Evolutionary conservation across 352 stramenopile genomes (phyloP).

Genomic region (Globisporangium polare): DNA sequence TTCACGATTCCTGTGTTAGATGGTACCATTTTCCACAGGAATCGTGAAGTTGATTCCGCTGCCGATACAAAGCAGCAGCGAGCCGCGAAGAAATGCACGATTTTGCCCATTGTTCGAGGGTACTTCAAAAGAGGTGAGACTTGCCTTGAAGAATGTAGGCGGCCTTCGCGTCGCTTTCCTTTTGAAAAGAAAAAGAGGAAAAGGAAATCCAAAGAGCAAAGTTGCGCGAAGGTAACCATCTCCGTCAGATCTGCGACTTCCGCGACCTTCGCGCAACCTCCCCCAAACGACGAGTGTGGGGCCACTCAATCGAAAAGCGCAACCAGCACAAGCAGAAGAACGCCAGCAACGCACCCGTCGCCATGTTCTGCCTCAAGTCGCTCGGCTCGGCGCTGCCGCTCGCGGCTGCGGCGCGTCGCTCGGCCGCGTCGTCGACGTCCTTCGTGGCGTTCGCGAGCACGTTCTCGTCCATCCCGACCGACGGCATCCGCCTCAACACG

Average conservation of each 20-base stretch:
- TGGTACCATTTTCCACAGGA: too few species aligned
- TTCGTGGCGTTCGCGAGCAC: slow-evolving; percentile 42
- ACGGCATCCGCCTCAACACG: slow-evolving; percentile 79
- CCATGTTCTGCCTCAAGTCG: slow-evolving; percentile 60
- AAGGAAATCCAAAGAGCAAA: too few species aligned
- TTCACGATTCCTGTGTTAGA: too few species aligned
- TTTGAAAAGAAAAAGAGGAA: too few species aligned
- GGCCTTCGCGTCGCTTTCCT: too few species aligned
- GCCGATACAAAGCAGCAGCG: too few species aligned
- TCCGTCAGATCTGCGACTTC: neutral
- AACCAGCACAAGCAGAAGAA: neutral
- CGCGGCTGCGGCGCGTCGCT: slow-evolving; percentile 9
- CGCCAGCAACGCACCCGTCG: neutral
- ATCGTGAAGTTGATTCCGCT: too few species aligned
- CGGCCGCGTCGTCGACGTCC: slow-evolving; percentile 5
- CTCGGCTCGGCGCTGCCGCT: slow-evolving; percentile 47
- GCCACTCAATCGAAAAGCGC: slow-evolving; percentile 12
- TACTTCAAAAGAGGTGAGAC: too few species aligned
- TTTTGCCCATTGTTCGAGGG: too few species aligned
- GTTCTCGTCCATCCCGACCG: slow-evolving; percentile 45
- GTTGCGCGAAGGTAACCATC: neutral
- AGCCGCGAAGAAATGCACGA: too few species aligned
- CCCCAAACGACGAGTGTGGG: neutral
- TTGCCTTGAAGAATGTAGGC: too few species aligned
- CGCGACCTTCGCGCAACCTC: neutral